Conservation (phyloP, 148 eudicot species). For the Chenopodium quinoa region DNA sequence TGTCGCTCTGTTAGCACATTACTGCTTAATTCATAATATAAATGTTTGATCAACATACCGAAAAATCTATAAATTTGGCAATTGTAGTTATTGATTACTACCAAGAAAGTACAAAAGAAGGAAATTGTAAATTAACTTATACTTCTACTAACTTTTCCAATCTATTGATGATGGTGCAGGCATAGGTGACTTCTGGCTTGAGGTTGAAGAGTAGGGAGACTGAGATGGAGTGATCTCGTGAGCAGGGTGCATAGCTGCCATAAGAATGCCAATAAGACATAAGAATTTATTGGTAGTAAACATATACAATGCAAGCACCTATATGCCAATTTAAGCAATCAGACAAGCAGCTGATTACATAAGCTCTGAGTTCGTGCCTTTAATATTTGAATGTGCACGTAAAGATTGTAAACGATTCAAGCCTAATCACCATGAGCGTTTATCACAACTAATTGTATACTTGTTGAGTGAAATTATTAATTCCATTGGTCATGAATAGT, state of each 20-base stretch:
- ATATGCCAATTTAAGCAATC: neutral
- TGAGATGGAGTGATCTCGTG: conserved; percentile 2
- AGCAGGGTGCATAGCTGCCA: conserved; percentile 34
- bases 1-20: neutral
- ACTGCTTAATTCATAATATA: neutral
- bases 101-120: neutral
- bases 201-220: conserved; percentile 32
- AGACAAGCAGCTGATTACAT: neutral
- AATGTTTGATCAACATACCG: neutral
- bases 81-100: neutral
- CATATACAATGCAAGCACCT: conserved; percentile 1
- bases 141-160: conserved; percentile 32
- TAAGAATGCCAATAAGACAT: conserved; percentile 6
- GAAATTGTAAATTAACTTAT: conserved; percentile 1
- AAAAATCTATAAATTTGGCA: neutral
- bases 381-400: neutral
- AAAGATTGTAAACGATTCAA: neutral
- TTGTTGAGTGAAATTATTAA: neutral
- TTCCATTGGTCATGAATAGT: neutral
- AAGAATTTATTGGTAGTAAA: neutral
- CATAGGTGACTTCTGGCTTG: conserved; percentile 26
- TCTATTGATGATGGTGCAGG: conserved; percentile 41
- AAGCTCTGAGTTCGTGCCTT: neutral
- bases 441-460: neutral
- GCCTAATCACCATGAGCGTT: neutral